These are phyloP conservation scores for Magnusiomyces suaveolens DNA, from an alignment of 1,139 yeast genomes.

Conservation along the genomic window DNA sequence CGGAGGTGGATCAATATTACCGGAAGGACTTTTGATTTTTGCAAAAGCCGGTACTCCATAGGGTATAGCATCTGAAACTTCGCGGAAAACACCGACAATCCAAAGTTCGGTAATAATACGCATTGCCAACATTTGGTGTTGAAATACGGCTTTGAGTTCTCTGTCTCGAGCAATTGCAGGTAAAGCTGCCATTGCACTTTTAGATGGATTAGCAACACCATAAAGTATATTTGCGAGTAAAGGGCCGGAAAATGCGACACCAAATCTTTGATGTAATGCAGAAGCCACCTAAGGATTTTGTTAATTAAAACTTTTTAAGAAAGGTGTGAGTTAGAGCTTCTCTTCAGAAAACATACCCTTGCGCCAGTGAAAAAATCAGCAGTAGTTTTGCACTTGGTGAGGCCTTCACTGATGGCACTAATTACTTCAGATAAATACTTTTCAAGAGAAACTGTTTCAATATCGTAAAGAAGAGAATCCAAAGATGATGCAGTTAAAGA, in stretches of 20 bases:
- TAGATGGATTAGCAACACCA: conserved; percentile 37
- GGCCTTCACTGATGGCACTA: conserved; percentile 54
- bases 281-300: conserved; percentile 52
- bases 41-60: conserved; percentile 37
- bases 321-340: background rate
- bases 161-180: conserved; percentile 33
- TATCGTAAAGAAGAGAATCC: conserved; percentile 48
- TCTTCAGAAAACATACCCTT: conserved; percentile 29
- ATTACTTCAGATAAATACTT: conserved; percentile 70
- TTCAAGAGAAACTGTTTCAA: conserved; percentile 53
- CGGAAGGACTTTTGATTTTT: conserved; percentile 20
- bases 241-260: conserved; percentile 42
- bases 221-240: conserved; percentile 42
- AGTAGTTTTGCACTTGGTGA: conserved; percentile 43
- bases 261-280: conserved; percentile 69
- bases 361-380: conserved; percentile 58
- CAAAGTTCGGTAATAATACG: conserved; percentile 54
- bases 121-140: conserved; percentile 43
- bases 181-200: conserved; percentile 27
- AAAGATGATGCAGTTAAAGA: conserved; percentile 45
- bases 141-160: conserved; percentile 38
- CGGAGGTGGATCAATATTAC: conserved; percentile 35
- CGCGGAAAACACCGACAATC: conserved; percentile 40
- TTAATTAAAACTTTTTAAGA: background rate
- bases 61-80: conserved; percentile 20